phyloP scores from a whole-genome alignment of 306 rosid species.

The Medicago lupulina region DNA sequence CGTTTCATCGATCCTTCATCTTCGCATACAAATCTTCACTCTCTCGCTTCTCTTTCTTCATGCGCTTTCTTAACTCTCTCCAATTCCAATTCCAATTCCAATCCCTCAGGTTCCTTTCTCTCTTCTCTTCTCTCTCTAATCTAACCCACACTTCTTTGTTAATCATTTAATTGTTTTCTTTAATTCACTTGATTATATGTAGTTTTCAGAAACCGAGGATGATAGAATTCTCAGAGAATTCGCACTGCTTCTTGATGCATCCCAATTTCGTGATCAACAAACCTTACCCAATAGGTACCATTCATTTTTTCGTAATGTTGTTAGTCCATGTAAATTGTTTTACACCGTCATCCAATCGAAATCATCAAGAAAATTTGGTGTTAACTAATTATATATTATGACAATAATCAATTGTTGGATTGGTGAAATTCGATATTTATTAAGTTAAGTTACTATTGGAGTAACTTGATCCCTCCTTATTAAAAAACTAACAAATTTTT shows the following conservation, averaged over 20 bases:
- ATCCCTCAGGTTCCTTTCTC: conserved; percentile 60
- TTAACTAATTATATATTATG: background rate
- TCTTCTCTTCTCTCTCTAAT: background rate
- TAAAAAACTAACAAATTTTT: background rate
- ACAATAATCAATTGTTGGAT: background rate
- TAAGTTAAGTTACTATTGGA: background rate
- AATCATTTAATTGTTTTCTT: conserved; percentile 4
- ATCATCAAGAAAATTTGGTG: no score
- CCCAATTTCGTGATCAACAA: conserved; percentile 52
- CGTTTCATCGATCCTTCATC: conserved; percentile 53
- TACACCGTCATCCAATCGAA: no score
- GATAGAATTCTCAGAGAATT: conserved; percentile 84
- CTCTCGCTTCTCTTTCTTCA: conserved; percentile 68
- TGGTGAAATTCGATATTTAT: background rate
- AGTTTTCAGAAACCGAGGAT: conserved; percentile 86
- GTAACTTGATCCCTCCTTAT: background rate
- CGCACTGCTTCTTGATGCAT: conserved; percentile 73
- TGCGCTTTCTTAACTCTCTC: conserved; percentile 81
- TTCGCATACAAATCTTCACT: conserved; percentile 58
- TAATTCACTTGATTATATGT: conserved; percentile 62
- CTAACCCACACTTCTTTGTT: background rate
- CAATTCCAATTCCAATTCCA: conserved; percentile 64
- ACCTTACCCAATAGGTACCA: conserved; percentile 80
- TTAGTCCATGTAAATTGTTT: no score
- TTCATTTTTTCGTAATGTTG: background rate